Percentiles rank a stretch among this genome's conserved stretches.
These are phyloP conservation scores for Thelonectria olida DNA, from an alignment of 2,329 filamentous ascomycete species.

Conservation along the genomic window DNA sequence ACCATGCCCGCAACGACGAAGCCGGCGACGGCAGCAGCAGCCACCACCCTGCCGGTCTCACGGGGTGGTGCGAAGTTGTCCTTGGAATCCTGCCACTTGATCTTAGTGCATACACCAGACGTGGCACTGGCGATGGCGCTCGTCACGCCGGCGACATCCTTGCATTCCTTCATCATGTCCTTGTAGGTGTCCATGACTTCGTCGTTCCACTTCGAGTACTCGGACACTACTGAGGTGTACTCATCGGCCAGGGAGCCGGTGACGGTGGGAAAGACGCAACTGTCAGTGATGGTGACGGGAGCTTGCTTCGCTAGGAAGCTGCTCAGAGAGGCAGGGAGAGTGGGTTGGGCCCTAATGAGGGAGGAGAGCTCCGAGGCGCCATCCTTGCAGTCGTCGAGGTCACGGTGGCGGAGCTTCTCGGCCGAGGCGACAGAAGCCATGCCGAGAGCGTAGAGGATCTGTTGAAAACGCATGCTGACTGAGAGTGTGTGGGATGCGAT, in stretches of 20 bases:
- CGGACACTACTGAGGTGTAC: neutral
- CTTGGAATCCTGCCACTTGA: neutral
- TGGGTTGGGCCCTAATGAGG: neutral
- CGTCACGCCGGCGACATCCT: neutral
- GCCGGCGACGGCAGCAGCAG: slow-evolving; percentile 3
- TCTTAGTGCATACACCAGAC: neutral
- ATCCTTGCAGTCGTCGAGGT: neutral
- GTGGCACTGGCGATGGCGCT: neutral
- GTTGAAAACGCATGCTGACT: neutral
- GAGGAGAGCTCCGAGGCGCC: neutral
- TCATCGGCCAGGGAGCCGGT: slow-evolving; percentile 1
- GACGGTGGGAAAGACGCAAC: neutral
- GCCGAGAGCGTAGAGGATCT: neutral
- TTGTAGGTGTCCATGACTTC: neutral
- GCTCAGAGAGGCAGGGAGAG: neutral
- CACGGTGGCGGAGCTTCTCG: neutral
- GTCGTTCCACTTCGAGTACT: neutral
- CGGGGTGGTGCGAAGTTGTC: neutral
- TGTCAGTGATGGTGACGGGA: neutral
- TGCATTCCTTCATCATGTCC: neutral
- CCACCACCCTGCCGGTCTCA: slow-evolving; percentile 5
- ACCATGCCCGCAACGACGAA: slow-evolving; percentile 4
- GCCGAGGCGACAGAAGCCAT: neutral
- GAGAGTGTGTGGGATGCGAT: neutral
- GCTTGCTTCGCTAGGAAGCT: neutral